phyloP scores from a whole-genome alignment of 768 basidiomycete genomes.

The Boletales sp. region DNA sequence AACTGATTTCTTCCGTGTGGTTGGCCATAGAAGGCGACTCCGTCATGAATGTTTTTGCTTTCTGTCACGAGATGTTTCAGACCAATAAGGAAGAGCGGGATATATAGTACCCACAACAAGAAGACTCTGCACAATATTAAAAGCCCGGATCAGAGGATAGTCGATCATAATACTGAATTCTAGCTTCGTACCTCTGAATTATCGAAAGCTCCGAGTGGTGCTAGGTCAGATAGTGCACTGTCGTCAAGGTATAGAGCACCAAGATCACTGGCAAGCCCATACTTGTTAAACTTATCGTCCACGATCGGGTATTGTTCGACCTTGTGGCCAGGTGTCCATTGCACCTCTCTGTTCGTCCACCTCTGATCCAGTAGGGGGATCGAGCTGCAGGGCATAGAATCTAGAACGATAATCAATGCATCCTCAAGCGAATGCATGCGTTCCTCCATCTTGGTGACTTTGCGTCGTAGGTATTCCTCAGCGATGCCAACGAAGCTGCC shows the following conservation, averaged over 20 bases:
- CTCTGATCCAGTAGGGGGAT: conserved; percentile 41
- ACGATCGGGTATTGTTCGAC: background rate
- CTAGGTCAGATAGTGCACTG: conserved; percentile 11
- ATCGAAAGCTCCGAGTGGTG: conserved; percentile 45
- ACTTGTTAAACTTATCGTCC: conserved; percentile 6
- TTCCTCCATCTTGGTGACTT: conserved; percentile 43
- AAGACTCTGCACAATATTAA: conserved; percentile 32
- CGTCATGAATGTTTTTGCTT: conserved; percentile 5
- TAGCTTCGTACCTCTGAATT: conserved; percentile 43
- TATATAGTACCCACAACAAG: conserved; percentile 34
- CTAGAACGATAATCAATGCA: conserved; percentile 46
- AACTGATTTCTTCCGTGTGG: conserved; percentile 37
- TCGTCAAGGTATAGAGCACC: conserved; percentile 46
- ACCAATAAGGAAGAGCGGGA: background rate
- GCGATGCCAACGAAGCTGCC: conserved; percentile 49
- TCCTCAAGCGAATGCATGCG: conserved; percentile 54
- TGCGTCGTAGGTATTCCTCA: conserved; percentile 49
- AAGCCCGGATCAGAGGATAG: conserved; percentile 2
- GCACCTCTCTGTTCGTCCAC: conserved; percentile 24
- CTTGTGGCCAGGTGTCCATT: conserved; percentile 19
- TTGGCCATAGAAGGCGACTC: conserved; percentile 4
- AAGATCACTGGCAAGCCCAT: conserved; percentile 33
- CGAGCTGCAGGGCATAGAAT: conserved; percentile 33
- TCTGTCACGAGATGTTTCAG: background rate
- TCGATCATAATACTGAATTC: background rate